A percentile compares a stretch with the other conserved stretches of the same genome.
Conservation (phyloP, 75 land plant genomes). For the Pseudotsuga menziesii region DNA sequence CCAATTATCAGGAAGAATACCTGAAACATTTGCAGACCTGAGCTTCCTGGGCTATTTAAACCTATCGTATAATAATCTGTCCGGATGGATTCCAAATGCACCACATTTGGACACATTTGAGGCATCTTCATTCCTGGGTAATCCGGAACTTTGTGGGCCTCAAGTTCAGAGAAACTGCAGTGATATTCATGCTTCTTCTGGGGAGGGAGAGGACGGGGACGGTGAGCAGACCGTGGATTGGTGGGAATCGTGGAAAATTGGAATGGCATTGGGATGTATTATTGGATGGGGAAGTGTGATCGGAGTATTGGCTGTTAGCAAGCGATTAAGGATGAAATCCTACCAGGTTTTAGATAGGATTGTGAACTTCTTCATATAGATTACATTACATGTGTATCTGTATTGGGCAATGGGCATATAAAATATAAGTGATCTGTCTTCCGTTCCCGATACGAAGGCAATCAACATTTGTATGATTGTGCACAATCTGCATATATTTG, state of each 20-base stretch:
- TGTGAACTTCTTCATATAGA: too few relatives aligned
- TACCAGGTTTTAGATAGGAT: neutral
- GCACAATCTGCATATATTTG: too few relatives aligned
- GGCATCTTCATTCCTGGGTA: neutral
- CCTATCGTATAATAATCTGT: slow-evolving; percentile 7
- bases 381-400: too few relatives aligned
- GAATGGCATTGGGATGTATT: neutral
- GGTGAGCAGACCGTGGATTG: neutral
- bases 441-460: too few relatives aligned
- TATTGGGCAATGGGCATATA: too few relatives aligned
- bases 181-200: too few relatives aligned
- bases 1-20: slow-evolving; percentile 3
- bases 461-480: too few relatives aligned
- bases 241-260: neutral
- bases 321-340: neutral
- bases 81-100: neutral
- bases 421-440: too few relatives aligned
- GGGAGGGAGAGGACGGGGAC: neutral
- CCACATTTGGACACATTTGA: neutral
- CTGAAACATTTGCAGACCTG: neutral
- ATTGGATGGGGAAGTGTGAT: neutral
- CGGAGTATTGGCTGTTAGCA: neutral
- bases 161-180: neutral
- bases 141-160: slow-evolving; percentile 12
- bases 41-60: slow-evolving; percentile 3